phyloP scores from a whole-genome alignment of 2,329 filamentous ascomycete species.

The Diaporthe citriasiana region DNA sequence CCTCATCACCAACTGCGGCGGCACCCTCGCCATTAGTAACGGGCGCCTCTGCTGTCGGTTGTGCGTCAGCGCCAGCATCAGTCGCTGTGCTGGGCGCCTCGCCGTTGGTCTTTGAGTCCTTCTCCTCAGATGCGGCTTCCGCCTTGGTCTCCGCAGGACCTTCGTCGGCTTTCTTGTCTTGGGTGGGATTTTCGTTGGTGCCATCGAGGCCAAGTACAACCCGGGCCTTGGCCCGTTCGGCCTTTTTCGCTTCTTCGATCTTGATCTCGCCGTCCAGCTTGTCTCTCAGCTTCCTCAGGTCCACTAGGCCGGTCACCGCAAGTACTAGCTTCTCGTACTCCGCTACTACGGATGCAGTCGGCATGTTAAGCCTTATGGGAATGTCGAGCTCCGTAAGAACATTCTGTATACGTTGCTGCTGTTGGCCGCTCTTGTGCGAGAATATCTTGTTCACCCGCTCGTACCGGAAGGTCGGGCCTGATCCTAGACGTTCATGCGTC shows the following conservation, averaged over 20 bases:
- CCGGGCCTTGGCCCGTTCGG: slow-evolving; percentile 61
- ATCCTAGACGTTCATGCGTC: slow-evolving; percentile 86
- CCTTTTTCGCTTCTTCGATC: slow-evolving; percentile 70
- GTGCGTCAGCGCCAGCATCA: slow-evolving; percentile 39
- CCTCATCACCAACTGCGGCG: slow-evolving; percentile 20
- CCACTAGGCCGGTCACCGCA: slow-evolving; percentile 78
- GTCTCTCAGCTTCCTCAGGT: slow-evolving; percentile 80
- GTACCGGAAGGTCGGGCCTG: slow-evolving; percentile 90
- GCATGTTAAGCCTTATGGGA: slow-evolving; percentile 78
- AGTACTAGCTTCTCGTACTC: slow-evolving; percentile 79
- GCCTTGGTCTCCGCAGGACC: slow-evolving; percentile 38
- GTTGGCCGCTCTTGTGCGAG: slow-evolving; percentile 80
- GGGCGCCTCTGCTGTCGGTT: slow-evolving; percentile 40
- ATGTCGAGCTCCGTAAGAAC: slow-evolving; percentile 81
- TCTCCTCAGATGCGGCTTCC: slow-evolving; percentile 29
- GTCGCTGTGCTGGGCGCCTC: slow-evolving; percentile 39
- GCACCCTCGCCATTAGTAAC: slow-evolving; percentile 13
- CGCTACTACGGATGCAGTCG: slow-evolving; percentile 78
- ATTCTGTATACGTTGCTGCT: slow-evolving; percentile 81
- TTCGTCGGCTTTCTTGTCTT: slow-evolving; percentile 40
- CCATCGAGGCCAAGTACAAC: slow-evolving; percentile 42
- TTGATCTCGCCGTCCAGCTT: slow-evolving; percentile 82
- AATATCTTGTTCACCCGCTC: slow-evolving; percentile 85
- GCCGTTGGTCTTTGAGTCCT: slow-evolving; percentile 30
- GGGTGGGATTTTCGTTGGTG: slow-evolving; percentile 40